phyloP scores from a whole-genome alignment of 495 filamentous ascomycete species.

The Mytilinidion resinicola region DNA sequence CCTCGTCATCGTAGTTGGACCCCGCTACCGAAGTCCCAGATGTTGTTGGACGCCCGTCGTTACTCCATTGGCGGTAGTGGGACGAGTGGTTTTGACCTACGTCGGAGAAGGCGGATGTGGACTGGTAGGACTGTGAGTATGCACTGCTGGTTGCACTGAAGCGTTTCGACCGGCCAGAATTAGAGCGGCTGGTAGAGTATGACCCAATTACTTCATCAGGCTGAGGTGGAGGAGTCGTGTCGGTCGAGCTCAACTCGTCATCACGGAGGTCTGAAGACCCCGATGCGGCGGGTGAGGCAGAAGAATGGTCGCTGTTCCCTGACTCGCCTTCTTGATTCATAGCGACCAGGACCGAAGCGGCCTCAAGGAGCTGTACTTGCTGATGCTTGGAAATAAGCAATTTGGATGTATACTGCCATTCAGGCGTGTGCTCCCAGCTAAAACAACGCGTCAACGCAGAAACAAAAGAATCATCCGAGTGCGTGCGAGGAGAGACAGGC shows the following conservation, averaged over 20 bases:
- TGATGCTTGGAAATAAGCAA: conserved; percentile 98
- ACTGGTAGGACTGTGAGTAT: conserved; percentile 82
- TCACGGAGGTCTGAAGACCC: conserved; percentile 63
- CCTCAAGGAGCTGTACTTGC: conserved; percentile 95
- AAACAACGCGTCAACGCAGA: conserved; percentile 44
- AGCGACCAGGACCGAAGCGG: conserved; percentile 84
- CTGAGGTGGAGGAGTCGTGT: conserved; percentile 65
- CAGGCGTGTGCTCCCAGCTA: conserved; percentile 99
- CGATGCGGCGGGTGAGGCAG: conserved; percentile 69
- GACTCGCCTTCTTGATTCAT: conserved; percentile 71
- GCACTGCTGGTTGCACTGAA: conserved; percentile 59
- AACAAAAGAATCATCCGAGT: conserved; percentile 32
- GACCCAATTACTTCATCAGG: conserved; percentile 37
- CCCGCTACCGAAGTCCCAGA: conserved; percentile 41
- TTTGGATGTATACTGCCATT: conserved; percentile 97
- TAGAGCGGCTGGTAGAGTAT: conserved; percentile 25
- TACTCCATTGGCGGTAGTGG: conserved; percentile 51
- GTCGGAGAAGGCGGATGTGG: conserved; percentile 49
- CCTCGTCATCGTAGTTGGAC: conserved; percentile 53
- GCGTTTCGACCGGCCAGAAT: conserved; percentile 46
- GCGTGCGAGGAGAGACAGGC: conserved; percentile 4
- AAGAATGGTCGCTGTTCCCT: conserved; percentile 71
- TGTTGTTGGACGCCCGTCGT: conserved; percentile 35
- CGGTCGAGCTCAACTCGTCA: conserved; percentile 61
- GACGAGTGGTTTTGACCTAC: conserved; percentile 37